A percentile compares a stretch with the other conserved stretches of the same genome.
Conservation (phyloP, 225 moss, liverwort and hornwort species). For the Marchantia paleacea region DNA sequence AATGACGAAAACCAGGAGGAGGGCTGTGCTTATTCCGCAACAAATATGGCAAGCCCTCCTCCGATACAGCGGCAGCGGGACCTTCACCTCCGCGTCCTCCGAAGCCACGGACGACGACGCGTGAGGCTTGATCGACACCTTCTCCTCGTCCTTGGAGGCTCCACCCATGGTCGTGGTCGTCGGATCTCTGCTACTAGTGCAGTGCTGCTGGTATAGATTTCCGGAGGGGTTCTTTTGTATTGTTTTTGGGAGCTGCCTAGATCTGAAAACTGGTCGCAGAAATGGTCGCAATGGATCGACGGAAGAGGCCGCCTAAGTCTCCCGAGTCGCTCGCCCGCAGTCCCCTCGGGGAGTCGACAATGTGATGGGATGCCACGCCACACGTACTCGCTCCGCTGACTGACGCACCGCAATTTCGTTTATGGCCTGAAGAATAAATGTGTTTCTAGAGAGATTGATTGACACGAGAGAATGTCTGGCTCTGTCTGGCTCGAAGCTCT, state of each 20-base stretch:
- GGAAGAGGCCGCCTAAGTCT: not conserved
- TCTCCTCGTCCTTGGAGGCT: constrained; percentile 21
- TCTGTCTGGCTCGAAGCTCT: not conserved
- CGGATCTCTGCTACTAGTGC: not conserved
- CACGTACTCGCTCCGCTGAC: too few relatives aligned
- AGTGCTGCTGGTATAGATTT: not conserved
- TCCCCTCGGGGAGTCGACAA: too few relatives aligned
- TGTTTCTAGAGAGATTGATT: not conserved
- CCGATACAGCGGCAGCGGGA: constrained; percentile 27
- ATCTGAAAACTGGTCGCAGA: not conserved
- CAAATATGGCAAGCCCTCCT: constrained; percentile 38
- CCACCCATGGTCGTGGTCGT: constrained; percentile 1
- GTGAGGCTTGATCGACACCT: constrained; percentile 7
- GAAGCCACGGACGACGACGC: constrained; percentile 11
- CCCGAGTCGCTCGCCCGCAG: not conserved
- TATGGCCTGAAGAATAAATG: not conserved
- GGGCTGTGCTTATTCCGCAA: constrained; percentile 28
- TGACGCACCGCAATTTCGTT: not conserved
- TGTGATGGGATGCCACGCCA: too few relatives aligned
- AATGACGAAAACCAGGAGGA: constrained; percentile 27
- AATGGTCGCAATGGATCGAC: not conserved
- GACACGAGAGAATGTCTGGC: not conserved
- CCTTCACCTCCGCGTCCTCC: constrained; percentile 45
- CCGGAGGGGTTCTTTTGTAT: not conserved
- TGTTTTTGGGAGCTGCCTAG: not conserved